phyloP scores from a whole-genome alignment of 2,329 filamentous ascomycete species.

The Phaeophleospora eucalypticola region DNA sequence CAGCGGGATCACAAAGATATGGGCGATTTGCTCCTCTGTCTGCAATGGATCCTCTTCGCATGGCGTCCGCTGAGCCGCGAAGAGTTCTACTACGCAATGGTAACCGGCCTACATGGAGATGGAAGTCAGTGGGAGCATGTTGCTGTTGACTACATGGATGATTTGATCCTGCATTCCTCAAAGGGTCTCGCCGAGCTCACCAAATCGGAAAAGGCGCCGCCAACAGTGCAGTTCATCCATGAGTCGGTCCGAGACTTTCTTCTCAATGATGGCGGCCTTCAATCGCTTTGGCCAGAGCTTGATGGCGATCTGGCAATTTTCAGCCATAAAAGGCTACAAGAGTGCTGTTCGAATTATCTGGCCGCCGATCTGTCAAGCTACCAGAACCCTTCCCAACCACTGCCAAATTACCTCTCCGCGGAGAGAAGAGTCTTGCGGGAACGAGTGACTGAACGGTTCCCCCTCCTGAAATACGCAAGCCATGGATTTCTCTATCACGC shows the following conservation, averaged over 20 bases:
- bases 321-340: constrained; percentile 19
- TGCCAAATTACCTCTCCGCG: constrained; percentile 1
- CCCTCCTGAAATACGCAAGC: constrained; percentile 47
- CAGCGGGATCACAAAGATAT: constrained; percentile 42
- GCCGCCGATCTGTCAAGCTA: background rate
- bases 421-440: constrained; percentile 15
- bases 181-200: constrained; percentile 50
- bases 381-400: background rate
- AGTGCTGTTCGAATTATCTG: constrained; percentile 13
- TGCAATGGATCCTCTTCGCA: constrained; percentile 55
- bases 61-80: constrained; percentile 39
- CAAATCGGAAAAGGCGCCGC: constrained; percentile 13
- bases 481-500: constrained; percentile 41
- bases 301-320: background rate
- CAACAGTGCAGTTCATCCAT: constrained; percentile 52
- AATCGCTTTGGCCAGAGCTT: constrained; percentile 28
- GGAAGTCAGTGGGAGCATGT: constrained; percentile 24
- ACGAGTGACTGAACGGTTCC: constrained; percentile 29
- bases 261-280: constrained; percentile 34
- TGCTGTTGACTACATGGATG: constrained; percentile 24
- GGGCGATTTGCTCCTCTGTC: constrained; percentile 42
- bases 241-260: constrained; percentile 51
- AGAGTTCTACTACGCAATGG: constrained; percentile 47
- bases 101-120: constrained; percentile 26
- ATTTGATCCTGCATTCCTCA: constrained; percentile 41